Base-by-base conservation (phyloP, 2,329 filamentous ascomycete genomes). In the Exophiala oligosperma region DNA sequence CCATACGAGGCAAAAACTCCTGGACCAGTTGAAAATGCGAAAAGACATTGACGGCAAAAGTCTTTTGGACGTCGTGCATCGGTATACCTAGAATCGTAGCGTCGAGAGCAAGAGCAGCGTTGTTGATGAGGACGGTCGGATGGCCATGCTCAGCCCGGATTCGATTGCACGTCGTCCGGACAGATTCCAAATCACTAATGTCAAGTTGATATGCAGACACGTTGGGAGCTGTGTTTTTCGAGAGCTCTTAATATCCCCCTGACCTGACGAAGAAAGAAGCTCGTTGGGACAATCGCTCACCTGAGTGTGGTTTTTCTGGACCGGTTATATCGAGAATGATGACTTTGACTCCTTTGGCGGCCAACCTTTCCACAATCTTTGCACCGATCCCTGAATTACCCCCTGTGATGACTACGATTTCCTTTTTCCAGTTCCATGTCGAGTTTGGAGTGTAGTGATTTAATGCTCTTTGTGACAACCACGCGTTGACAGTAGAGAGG, bases 101-200 rank as follows among this genome's bases (percentile, higher is more conserved):
- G 59, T 85, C 85, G 21, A 58, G 26, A 4, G 78, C 81, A 29
- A 87, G 79, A 61, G 86, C 87, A 7, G 87, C 87, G 67, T 90
- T 89, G 75, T 89, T 89, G 74, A 90, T 86, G 3, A 91, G 76
- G 61, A 91, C 76, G 0, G 86, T 90, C 0, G 88, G 88, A 48
- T 81, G 68, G 57, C 87, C 88, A 56, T 89, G 75, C 9, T 80
- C 71, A 37, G 71, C 70, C 52, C 82, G 80, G 68, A 91, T 80
- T 2, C 74, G 14, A 5, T 9, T 24, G 6, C 37, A 23, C 1
- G 49, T 37, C 12, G 8, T 70, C 5, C 77, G 69, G 64, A 90
- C 79, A 38, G 76, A 77, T 14, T 77, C 69, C 4, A 81, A 75
- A 0, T 81, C 85, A 51, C 84, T 84, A 64, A 92, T 81, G 71